Percentiles rank a stretch among this genome's conserved stretches.
Evolutionary conservation across 257 asterid species (phyloP).

Genomic region (Solanum chilense): DNA sequence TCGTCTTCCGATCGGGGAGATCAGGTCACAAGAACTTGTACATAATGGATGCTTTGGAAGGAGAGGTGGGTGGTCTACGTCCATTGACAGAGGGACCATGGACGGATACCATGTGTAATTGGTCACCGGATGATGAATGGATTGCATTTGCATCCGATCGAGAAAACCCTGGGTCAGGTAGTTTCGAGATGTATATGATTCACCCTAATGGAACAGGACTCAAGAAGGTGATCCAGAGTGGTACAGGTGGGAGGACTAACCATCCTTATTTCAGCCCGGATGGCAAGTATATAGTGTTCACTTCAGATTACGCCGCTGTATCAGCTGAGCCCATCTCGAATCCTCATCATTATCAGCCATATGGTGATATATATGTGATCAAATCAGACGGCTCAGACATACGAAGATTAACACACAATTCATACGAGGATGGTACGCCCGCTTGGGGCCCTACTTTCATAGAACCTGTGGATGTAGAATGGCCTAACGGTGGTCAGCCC

Average conservation of each 20-base stretch:
- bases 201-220: slow-evolving; percentile 82
- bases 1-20: slow-evolving; percentile 82
- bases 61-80: slow-evolving; percentile 49
- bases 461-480: slow-evolving; percentile 26
- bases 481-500: slow-evolving; percentile 39
- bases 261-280: slow-evolving; percentile 94
- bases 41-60: slow-evolving; percentile 71
- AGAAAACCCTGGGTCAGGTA: slow-evolving; percentile 69
- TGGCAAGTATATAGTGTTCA: slow-evolving; percentile 52
- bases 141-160: slow-evolving; percentile 76
- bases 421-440: slow-evolving; percentile 82
- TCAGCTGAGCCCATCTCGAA: slow-evolving; percentile 87
- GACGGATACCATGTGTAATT: slow-evolving; percentile 86
- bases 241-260: slow-evolving; percentile 69
- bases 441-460: slow-evolving; percentile 57
- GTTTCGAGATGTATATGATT: slow-evolving; percentile 60
- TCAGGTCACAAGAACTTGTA: slow-evolving; percentile 74
- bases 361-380: slow-evolving; percentile 70
- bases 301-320: slow-evolving; percentile 79
- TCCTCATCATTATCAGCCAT: slow-evolving; percentile 83
- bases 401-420: slow-evolving; percentile 60
- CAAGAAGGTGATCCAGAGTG: slow-evolving; percentile 65
- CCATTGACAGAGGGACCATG: slow-evolving; percentile 64
- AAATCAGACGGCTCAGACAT: slow-evolving; percentile 55
- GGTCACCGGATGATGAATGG: slow-evolving; percentile 94